phyloP scores from a whole-genome alignment of 306 rosid species.

The Acmispon strigosus region DNA sequence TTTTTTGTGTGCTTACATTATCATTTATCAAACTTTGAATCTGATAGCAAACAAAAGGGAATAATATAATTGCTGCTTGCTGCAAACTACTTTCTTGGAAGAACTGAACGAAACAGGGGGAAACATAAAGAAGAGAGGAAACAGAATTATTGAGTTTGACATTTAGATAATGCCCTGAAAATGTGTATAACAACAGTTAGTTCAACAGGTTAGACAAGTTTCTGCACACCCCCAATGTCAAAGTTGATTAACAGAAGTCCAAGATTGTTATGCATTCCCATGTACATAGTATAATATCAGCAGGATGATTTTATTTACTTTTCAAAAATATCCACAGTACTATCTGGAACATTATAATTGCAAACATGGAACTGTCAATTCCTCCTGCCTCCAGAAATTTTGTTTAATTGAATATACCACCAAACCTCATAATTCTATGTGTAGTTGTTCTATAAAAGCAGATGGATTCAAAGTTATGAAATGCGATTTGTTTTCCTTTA shows the following conservation, averaged over 20 bases:
- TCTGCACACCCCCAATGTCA: background rate
- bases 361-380: constrained; percentile 1
- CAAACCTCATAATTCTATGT: background rate
- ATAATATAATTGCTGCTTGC: background rate
- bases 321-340: background rate
- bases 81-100: background rate
- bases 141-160: background rate
- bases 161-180: background rate
- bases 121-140: constrained; percentile 3
- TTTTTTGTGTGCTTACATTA: too few species aligned
- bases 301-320: background rate
- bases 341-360: background rate
- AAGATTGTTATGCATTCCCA: background rate
- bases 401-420: background rate
- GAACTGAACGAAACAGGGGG: background rate
- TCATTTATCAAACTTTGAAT: too few species aligned
- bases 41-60: too few species aligned
- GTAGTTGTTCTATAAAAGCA: too few species aligned
- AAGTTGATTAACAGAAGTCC: background rate
- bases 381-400: background rate
- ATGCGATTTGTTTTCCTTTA: background rate
- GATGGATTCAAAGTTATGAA: background rate
- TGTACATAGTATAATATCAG: background rate
- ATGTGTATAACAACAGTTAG: background rate
- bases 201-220: too few species aligned